Conservation (phyloP, 371 early-diverging fungal genomes). For the Rhizomucor pusillus region DNA sequence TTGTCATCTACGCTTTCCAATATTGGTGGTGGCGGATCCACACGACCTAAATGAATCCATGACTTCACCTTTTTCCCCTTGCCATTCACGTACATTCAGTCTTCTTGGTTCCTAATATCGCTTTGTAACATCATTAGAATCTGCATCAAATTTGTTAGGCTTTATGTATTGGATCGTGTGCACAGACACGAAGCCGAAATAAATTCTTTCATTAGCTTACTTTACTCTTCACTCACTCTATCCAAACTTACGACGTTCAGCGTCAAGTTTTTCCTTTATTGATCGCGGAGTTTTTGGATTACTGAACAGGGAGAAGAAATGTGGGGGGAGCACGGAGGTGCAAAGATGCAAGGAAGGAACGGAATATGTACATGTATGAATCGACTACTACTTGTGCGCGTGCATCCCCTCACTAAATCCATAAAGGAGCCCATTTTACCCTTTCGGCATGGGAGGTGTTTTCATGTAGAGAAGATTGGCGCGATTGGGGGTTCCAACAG, state of each 20-base stretch:
- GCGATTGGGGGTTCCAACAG: not conserved
- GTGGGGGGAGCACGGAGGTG: slow-evolving; percentile 6
- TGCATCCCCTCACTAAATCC: slow-evolving; percentile 4
- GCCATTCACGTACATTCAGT: not conserved
- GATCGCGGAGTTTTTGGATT: not conserved
- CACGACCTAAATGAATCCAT: not conserved
- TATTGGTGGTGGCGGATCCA: not conserved
- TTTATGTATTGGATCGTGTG: too few relatives aligned
- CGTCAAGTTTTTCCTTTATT: not conserved
- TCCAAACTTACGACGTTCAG: too few relatives aligned
- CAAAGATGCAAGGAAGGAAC: slow-evolving; percentile 4
- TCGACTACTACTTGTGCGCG: not conserved
- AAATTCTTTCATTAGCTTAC: not conserved
- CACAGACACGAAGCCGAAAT: not conserved
- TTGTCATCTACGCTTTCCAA: slow-evolving; percentile 13
- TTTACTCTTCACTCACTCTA: too few relatives aligned
- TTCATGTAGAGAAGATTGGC: not conserved
- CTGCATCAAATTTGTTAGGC: too few relatives aligned
- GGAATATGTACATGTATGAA: slow-evolving; percentile 16
- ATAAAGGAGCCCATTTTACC: slow-evolving; percentile 1
- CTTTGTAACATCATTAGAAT: not conserved
- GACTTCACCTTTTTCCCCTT: not conserved
- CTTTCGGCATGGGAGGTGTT: slow-evolving; percentile 3
- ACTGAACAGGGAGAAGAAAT: not conserved
- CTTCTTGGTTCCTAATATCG: not conserved